Evolutionary conservation across 2,329 filamentous ascomycete genomes (phyloP).

Genomic region (Claviceps africana): DNA sequence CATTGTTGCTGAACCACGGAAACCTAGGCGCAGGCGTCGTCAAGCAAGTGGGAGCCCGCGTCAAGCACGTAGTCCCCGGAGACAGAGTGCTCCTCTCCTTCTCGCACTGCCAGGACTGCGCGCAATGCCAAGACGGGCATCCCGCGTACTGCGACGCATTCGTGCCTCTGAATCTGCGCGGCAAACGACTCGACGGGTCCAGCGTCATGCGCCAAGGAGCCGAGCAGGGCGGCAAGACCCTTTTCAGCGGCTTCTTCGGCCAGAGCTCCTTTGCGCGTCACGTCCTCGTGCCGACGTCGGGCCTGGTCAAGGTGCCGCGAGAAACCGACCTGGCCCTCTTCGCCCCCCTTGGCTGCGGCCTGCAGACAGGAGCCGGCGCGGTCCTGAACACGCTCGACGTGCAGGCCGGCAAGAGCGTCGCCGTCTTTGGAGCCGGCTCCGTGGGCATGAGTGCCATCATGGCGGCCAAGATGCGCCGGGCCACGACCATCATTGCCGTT

Average conservation of each 20-base stretch:
- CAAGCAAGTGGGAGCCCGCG: neutral
- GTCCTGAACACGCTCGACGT: slow-evolving; percentile 18
- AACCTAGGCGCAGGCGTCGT: neutral
- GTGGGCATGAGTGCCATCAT: neutral
- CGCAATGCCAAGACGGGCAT: neutral
- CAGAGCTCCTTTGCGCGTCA: slow-evolving; percentile 20
- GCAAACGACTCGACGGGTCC: neutral
- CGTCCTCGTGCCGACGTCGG: slow-evolving; percentile 15
- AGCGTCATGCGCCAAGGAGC: neutral
- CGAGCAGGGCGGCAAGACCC: neutral
- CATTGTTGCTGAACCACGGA: neutral
- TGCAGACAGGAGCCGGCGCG: slow-evolving; percentile 22
- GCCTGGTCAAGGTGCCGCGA: slow-evolving; percentile 14
- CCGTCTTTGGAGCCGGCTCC: slow-evolving; percentile 12
- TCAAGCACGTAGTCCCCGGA: neutral
- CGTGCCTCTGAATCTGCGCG: neutral
- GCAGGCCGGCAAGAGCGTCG: slow-evolving; percentile 13
- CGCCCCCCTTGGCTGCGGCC: slow-evolving; percentile 21
- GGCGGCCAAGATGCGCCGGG: neutral
- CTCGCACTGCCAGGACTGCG: neutral
- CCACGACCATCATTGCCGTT: neutral
- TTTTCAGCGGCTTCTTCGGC: slow-evolving; percentile 18
- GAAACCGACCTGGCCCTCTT: slow-evolving; percentile 16
- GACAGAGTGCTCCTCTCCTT: slow-evolving; percentile 1
- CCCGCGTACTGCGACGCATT: neutral